These are phyloP conservation scores for Spizellomyces sp. DNA, from an alignment of 192 early-diverging fungal species.

Conservation along the genomic window DNA sequence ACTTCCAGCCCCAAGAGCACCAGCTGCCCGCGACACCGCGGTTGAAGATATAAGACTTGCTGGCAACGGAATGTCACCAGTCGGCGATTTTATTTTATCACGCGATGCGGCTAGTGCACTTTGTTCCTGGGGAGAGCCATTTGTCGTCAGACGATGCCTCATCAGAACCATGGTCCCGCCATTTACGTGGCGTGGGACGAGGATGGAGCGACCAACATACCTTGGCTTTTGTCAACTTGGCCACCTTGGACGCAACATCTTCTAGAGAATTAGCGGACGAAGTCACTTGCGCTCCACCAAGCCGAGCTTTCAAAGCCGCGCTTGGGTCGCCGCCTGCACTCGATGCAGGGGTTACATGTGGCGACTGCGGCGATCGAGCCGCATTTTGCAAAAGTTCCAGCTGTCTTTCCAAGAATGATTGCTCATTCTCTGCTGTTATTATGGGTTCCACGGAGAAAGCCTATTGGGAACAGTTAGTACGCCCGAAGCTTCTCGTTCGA, in stretches of 20 bases:
- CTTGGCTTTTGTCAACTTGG: slow-evolving; percentile 38
- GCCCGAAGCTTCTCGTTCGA: not conserved
- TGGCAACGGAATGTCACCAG: not conserved
- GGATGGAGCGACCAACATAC: slow-evolving; percentile 9
- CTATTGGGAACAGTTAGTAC: slow-evolving; percentile 36
- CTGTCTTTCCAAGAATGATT: slow-evolving; percentile 82
- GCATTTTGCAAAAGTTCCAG: slow-evolving; percentile 63
- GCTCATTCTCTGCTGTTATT: slow-evolving; percentile 85
- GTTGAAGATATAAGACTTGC: not conserved
- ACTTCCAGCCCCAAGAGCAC: not conserved
- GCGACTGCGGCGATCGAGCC: slow-evolving; percentile 4
- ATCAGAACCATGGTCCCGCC: not conserved
- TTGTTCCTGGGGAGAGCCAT: not conserved
- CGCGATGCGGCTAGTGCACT: not conserved
- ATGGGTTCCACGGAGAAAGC: slow-evolving; percentile 60
- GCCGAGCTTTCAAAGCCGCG: slow-evolving; percentile 21
- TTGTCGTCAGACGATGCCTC: not conserved
- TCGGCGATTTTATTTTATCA: not conserved
- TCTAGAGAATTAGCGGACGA: slow-evolving; percentile 20
- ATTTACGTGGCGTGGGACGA: not conserved
- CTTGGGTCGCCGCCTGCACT: slow-evolving; percentile 29
- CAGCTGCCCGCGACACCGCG: slow-evolving; percentile 20
- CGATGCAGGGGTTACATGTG: slow-evolving; percentile 15
- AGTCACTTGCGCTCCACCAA: not conserved
- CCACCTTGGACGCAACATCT: slow-evolving; percentile 41